Evolutionary conservation across 106 monocot species (phyloP).

Genomic region (Iris macrosiphon): DNA sequence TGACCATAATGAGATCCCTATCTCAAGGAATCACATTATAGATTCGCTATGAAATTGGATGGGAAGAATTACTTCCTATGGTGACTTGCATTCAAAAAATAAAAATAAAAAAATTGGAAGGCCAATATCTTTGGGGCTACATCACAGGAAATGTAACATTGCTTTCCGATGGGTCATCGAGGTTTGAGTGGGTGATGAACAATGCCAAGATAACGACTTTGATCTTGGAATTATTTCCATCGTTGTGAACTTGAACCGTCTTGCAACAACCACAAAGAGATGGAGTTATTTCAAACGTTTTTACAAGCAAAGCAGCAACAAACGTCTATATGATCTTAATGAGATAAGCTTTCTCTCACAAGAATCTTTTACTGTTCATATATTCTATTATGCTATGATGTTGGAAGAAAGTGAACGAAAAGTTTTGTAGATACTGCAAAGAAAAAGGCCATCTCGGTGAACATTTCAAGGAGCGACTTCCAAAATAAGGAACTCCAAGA

Average conservation of each 20-base stretch:
- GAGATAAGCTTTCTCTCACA: background rate
- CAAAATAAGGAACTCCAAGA: background rate
- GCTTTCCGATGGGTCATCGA: background rate
- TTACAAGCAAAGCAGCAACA: slow-evolving; percentile 2
- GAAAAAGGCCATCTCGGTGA: slow-evolving; percentile 12
- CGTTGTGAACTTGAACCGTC: background rate
- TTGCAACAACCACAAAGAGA: slow-evolving; percentile 1
- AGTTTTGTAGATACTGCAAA: background rate
- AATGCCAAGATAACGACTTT: background rate
- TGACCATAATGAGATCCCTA: too few relatives aligned
- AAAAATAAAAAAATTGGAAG: too few relatives aligned
- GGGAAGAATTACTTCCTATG: slow-evolving; percentile 13
- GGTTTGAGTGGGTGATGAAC: background rate
- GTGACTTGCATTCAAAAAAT: background rate
- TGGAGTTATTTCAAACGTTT: slow-evolving; percentile 1
- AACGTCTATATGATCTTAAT: slow-evolving; percentile 1
- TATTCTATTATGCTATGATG: slow-evolving; percentile 6
- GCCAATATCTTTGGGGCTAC: background rate
- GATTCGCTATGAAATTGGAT: too few relatives aligned
- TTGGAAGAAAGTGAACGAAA: background rate
- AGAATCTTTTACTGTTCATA: slow-evolving; percentile 2
- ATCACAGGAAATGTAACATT: background rate
- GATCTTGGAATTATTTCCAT: slow-evolving; percentile 19
- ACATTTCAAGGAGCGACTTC: slow-evolving; percentile 2
- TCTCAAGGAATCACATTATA: too few relatives aligned